These are phyloP conservation scores for Phytophthora europaea DNA, from an alignment of 352 stramenopile species.

Conservation along the genomic window DNA sequence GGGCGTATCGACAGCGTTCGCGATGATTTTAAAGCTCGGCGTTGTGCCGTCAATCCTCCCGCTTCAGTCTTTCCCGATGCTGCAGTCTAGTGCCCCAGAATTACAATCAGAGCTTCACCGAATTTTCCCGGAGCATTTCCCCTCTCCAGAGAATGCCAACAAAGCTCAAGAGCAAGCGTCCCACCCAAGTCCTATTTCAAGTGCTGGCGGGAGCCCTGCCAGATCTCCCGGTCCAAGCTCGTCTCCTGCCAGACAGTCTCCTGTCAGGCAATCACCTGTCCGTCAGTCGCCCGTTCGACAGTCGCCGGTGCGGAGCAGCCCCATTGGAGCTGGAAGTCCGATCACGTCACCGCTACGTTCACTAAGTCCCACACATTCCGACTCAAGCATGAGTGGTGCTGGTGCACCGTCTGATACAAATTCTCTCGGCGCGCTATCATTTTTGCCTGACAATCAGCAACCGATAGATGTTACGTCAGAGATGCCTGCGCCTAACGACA, in stretches of 20 bases:
- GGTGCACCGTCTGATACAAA: conserved; percentile 71
- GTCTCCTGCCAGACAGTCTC: conserved; percentile 54
- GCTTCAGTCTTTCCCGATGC: conserved; percentile 83
- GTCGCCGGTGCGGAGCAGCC: conserved; percentile 61
- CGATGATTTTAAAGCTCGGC: conserved; percentile 79
- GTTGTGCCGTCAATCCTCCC: conserved; percentile 74
- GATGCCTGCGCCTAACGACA: conserved; percentile 31
- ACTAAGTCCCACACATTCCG: conserved; percentile 77
- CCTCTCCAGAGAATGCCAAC: conserved; percentile 62
- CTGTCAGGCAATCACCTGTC: conserved; percentile 57
- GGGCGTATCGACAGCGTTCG: conserved; percentile 80
- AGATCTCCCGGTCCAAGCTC: conserved; percentile 51
- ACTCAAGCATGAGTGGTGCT: conserved; percentile 57
- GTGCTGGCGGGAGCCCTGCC: conserved; percentile 51
- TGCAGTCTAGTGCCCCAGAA: conserved; percentile 74
- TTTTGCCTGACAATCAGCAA: conserved; percentile 74
- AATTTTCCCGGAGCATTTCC: conserved; percentile 88
- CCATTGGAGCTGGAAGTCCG: conserved; percentile 58
- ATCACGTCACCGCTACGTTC: conserved; percentile 62
- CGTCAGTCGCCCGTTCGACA: conserved; percentile 47
- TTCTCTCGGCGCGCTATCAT: conserved; percentile 81
- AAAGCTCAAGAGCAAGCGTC: conserved; percentile 26
- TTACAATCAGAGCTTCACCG: conserved; percentile 78
- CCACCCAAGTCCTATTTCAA: conserved; percentile 43
- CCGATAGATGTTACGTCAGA: conserved; percentile 44